Evolutionary conservation across 225 moss, liverwort and hornwort genomes (phyloP), one percentile per base, ranked within the genome.

Genomic region (Straminergon stramineum): DNA sequence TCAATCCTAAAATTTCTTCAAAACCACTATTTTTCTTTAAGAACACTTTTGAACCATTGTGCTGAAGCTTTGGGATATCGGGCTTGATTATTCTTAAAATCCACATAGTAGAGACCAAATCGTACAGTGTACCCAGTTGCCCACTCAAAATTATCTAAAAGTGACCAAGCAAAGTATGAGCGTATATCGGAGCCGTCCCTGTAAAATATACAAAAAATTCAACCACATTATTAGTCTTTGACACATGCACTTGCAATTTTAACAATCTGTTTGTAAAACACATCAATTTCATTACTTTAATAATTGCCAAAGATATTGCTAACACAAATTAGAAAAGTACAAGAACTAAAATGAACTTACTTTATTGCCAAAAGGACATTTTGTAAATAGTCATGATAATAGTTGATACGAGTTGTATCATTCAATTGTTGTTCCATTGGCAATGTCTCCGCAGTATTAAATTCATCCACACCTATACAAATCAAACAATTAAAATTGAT

Each of bases 61-160:
- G 74, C 87, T 3, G 93, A 94, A 45, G 93, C 93, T 67, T 94
- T 94, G 27, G 93, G 94, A 70, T 93, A 93, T 6, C 89, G 89
- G 23, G 94, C 93, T 87, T 91, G 94, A 39, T 78, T 13, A 24
- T 93, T 93, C 7, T 86, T 83, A 58, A 91, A 93, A 83, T 93
- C 93, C 14, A 94, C 90, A n/a, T 93, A 94, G 13, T 84, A 93
- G 12, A 94, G 87, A 41, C 93, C 93, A 78, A 94, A 94, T 3
- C 90, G 84, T 16, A 93, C 91, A 0, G 87, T 91, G 32, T 91
- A 90, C 61, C 94, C 92, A 3, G 85, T 91, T 19, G 88, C 87
- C 94, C 94, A 94, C 31, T 94, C 92, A 66, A 94, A 94, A 55
- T 94, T 94, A 66, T 94, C 94, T 19, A 92, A 65, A 37, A 92